Percentiles rank a stretch among this genome's conserved stretches.
Evolutionary conservation across 2,329 filamentous ascomycete species (phyloP).

Genomic region (Fusarium marasasianum): DNA sequence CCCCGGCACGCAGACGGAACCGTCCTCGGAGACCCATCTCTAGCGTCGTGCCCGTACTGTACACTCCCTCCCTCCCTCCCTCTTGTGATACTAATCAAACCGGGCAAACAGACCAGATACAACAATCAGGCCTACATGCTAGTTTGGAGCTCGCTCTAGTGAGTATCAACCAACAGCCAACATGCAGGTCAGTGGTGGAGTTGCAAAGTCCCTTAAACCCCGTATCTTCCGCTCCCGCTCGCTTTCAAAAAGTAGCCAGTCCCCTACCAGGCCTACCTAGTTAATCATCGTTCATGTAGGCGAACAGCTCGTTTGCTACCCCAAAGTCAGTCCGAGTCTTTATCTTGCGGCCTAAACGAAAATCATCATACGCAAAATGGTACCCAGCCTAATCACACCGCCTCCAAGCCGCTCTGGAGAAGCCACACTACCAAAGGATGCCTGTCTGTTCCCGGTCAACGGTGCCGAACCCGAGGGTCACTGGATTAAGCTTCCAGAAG

Average conservation of each 20-base stretch:
- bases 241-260: not conserved
- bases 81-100: not conserved
- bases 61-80: not conserved
- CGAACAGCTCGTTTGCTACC: not conserved
- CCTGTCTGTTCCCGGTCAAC: constrained; percentile 1
- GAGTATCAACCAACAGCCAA: not conserved
- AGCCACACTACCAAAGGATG: not conserved
- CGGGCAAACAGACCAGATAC: not conserved
- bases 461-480: not conserved
- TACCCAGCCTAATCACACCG: constrained; percentile 18
- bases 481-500: constrained; percentile 19
- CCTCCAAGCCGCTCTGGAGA: constrained; percentile 20
- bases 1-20: not conserved
- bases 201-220: not conserved
- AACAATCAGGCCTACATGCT: not conserved
- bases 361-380: not conserved
- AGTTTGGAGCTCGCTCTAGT: not conserved
- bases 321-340: not conserved
- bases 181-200: not conserved
- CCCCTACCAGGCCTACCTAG: not conserved
- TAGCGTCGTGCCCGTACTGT: not conserved
- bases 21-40: not conserved
- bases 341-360: not conserved
- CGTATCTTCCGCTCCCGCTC: not conserved
- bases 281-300: not conserved